Evolutionary conservation across 2,329 filamentous ascomycete genomes (phyloP).

Genomic region (Cercospora zeina): DNA sequence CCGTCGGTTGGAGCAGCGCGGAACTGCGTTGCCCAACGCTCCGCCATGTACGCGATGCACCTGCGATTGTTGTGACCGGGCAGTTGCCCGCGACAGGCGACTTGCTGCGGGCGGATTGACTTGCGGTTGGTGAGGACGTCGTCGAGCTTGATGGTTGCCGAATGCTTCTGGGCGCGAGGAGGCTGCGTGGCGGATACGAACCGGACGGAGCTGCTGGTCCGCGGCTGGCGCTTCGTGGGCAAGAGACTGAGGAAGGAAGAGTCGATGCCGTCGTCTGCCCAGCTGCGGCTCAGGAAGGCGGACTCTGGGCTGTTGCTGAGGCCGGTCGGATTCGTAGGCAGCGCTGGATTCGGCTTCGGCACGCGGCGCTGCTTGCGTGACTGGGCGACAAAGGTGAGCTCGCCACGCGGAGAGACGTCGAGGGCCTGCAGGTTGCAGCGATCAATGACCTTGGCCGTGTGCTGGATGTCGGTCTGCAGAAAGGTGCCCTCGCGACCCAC

Average conservation of each 20-base stretch:
- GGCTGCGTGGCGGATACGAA: constrained; percentile 21
- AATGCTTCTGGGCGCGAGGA: constrained; percentile 22
- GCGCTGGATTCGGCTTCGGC: constrained; percentile 25
- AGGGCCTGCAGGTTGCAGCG: constrained; percentile 58
- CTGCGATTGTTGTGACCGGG: constrained; percentile 28
- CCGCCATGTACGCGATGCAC: constrained; percentile 24
- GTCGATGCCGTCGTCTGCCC: constrained; percentile 59
- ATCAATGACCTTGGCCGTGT: constrained; percentile 59
- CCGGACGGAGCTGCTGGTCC: constrained; percentile 22
- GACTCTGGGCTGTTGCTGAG: constrained; percentile 42
- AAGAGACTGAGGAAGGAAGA: constrained; percentile 54
- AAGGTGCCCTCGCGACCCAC: constrained; percentile 63
- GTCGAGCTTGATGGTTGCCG: constrained; percentile 39
- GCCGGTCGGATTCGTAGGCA: constrained; percentile 20
- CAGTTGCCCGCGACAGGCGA: constrained; percentile 31
- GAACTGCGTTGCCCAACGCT: constrained; percentile 20
- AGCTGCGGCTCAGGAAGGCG: constrained; percentile 42
- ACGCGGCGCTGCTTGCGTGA: constrained; percentile 49
- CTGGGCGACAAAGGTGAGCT: constrained; percentile 57
- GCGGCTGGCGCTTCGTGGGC: constrained; percentile 23
- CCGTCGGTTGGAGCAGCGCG: constrained; percentile 15
- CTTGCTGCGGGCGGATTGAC: constrained; percentile 35
- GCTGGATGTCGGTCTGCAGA: constrained; percentile 63
- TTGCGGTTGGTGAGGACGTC: constrained; percentile 34
- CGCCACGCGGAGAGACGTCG: constrained; percentile 59